phyloP scores from a whole-genome alignment of 257 asterid genomes.

The Coffea canephora region DNA sequence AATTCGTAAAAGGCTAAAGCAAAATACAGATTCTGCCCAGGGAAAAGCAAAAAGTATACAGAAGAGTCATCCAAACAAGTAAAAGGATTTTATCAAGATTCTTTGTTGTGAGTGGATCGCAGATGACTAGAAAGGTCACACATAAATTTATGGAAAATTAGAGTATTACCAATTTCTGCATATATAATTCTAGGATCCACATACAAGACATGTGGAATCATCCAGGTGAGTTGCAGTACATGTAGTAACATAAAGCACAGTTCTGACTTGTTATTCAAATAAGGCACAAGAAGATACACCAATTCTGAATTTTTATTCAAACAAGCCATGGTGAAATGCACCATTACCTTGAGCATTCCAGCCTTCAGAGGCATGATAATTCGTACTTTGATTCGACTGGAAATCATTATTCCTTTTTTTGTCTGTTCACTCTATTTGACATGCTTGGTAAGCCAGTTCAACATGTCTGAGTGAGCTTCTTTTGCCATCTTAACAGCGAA shows the following conservation, averaged over 20 bases:
- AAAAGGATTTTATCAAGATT: too few species aligned
- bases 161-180: not conserved
- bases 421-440: constrained; percentile 3
- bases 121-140: too few species aligned
- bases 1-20: too few species aligned
- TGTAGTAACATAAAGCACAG: not conserved
- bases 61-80: too few species aligned
- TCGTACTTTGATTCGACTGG: not conserved
- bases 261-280: not conserved
- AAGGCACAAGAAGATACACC: not conserved
- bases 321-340: not conserved
- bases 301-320: not conserved
- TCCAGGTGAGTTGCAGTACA: not conserved
- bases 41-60: too few species aligned
- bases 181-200: too few species aligned
- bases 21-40: too few species aligned
- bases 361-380: not conserved
- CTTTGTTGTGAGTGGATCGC: too few species aligned
- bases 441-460: constrained; percentile 50
- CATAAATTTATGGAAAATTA: too few species aligned
- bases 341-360: not conserved
- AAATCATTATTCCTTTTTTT: not conserved
- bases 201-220: not conserved
- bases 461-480: constrained; percentile 32
- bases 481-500: not conserved